Evolutionary conservation across 148 eudicot genomes (phyloP).

Genomic region (Rhododendron ovatum): DNA sequence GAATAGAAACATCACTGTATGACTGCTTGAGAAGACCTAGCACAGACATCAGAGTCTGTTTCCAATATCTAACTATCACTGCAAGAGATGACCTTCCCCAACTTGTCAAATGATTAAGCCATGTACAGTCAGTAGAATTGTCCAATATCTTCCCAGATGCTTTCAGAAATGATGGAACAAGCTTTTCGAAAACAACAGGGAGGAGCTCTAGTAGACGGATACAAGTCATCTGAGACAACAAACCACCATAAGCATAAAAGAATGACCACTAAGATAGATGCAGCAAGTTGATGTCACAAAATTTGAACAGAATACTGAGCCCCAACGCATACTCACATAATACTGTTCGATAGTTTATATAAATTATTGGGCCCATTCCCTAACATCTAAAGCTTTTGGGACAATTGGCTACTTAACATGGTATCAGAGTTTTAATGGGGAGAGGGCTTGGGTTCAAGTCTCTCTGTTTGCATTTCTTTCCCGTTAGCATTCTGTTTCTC

Average conservation of each 20-base stretch:
- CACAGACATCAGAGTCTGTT: constrained; percentile 56
- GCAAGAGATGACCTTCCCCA: constrained; percentile 87
- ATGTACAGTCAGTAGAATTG: constrained; percentile 32
- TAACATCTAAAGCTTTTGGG: neutral
- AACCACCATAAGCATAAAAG: constrained; percentile 17
- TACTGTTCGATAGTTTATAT: neutral
- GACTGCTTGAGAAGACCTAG: constrained; percentile 51
- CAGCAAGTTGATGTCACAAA: constrained; percentile 7
- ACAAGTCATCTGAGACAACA: constrained; percentile 79
- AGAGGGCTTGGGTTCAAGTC: neutral
- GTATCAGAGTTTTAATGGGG: neutral
- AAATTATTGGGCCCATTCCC: neutral
- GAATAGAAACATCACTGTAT: constrained; percentile 38
- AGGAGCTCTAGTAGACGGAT: constrained; percentile 81
- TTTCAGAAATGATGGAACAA: constrained; percentile 26
- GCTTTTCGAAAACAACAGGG: constrained; percentile 59
- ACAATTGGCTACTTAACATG: neutral
- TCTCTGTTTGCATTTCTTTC: neutral
- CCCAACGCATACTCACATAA: neutral
- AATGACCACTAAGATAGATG: neutral
- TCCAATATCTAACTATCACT: constrained; percentile 84
- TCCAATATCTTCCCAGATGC: constrained; percentile 19
- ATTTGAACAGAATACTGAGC: neutral
- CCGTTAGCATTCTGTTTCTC: neutral
- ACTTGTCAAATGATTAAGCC: constrained; percentile 81